Percentiles rank a stretch among this genome's conserved stretches.
Evolutionary conservation across 75 land plant species (phyloP).

Genomic region (Azolla pinnata): DNA sequence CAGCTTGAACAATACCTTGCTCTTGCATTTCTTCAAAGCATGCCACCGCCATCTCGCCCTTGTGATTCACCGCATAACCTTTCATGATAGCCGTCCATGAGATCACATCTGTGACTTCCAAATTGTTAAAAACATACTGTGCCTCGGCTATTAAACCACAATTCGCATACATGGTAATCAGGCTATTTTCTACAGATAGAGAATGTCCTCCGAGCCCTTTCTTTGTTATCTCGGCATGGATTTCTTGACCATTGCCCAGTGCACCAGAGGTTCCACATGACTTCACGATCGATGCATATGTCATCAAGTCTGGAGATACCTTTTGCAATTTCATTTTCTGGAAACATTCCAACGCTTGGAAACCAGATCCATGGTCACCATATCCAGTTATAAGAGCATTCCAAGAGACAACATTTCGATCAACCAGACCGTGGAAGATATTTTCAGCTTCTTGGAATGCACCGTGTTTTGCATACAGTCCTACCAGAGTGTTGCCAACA

Average conservation of each 20-base stretch:
- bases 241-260: constrained; percentile 7
- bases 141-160: constrained; percentile 22
- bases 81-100: constrained; percentile 33
- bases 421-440: constrained; percentile 1
- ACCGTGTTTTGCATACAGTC: too few relatives aligned
- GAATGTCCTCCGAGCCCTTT: neutral
- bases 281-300: constrained; percentile 11
- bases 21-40: constrained; percentile 43
- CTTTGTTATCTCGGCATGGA: constrained; percentile 1
- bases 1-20: too few relatives aligned
- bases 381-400: constrained; percentile 16
- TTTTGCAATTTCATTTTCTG: constrained; percentile 11
- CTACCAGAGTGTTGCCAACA: too few relatives aligned
- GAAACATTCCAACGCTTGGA: constrained; percentile 11
- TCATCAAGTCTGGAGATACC: constrained; percentile 9
- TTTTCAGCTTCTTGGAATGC: constrained; percentile 1
- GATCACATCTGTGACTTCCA: constrained; percentile 23
- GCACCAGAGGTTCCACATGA: constrained; percentile 16
- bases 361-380: constrained; percentile 8
- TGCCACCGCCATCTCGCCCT: constrained; percentile 16
- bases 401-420: constrained; percentile 16
- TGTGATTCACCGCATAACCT: constrained; percentile 9
- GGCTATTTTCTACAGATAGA: constrained; percentile 12
- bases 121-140: constrained; percentile 26
- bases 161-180: constrained; percentile 37